These are phyloP conservation scores for Ramaria sp. DNA, from an alignment of 768 basidiomycete genomes.

Conservation along the genomic window DNA sequence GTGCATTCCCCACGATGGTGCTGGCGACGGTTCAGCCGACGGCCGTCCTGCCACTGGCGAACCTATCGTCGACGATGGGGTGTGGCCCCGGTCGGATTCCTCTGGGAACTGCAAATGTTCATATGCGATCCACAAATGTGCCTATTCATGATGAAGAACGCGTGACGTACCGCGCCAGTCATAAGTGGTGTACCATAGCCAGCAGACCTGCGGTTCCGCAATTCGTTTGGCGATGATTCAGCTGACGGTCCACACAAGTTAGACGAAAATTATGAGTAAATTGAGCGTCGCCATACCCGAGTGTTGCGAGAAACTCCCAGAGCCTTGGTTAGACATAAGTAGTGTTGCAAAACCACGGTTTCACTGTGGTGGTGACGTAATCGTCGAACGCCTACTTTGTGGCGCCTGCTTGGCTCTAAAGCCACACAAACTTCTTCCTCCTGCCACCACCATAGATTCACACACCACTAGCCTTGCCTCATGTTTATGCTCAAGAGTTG, in stretches of 20 bases:
- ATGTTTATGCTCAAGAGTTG: slow-evolving; percentile 85
- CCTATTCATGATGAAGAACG: not conserved
- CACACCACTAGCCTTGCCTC: slow-evolving; percentile 17
- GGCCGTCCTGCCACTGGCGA: slow-evolving; percentile 15
- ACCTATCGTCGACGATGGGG: slow-evolving; percentile 14
- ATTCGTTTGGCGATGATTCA: slow-evolving; percentile 6
- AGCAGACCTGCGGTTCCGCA: slow-evolving; percentile 5
- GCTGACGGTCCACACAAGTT: not conserved
- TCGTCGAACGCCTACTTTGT: not conserved
- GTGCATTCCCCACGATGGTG: slow-evolving; percentile 19
- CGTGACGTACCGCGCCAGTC: slow-evolving; percentile 1
- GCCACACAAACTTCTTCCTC: not conserved
- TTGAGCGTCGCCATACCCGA: not conserved
- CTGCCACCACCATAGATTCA: slow-evolving; percentile 2
- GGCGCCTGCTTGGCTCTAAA: not conserved
- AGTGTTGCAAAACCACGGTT: not conserved
- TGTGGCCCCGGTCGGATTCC: slow-evolving; percentile 13
- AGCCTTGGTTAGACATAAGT: no score
- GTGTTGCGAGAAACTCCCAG: no score
- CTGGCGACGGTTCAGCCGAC: slow-evolving; percentile 15
- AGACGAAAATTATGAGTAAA: not conserved
- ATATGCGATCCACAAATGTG: not conserved
- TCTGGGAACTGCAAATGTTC: slow-evolving; percentile 11
- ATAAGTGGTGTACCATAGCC: not conserved
- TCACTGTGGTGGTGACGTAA: not conserved